Base-by-base conservation (phyloP, 139 green algal genomes). In the Coelastrella sp. region DNA sequence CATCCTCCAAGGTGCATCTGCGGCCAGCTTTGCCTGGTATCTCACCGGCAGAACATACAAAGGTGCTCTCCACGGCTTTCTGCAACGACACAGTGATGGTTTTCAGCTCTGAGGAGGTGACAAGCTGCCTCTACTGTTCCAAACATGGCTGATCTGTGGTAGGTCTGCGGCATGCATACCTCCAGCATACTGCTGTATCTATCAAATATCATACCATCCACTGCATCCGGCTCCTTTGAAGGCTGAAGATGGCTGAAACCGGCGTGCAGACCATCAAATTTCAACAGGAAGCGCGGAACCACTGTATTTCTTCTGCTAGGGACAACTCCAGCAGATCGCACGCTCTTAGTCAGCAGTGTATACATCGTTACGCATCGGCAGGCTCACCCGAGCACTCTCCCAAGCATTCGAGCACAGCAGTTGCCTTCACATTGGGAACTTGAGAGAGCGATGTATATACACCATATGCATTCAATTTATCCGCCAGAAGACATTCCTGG, bases 1-100 rank as follows among this genome's bases (percentile, higher is more conserved):
- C 88, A 27, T 91, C 88, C 27, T 84, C 78, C 59, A 91, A 25
- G 4, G 58, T 82, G 78, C 56, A 81, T 22, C 78, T 75, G 7
- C 80, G 88, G 61, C 68, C 88, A 56, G 63, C 68, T 15, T 25
- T 75, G 49, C 66, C 79, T 74, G 12, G 56, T 12, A 84, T 8
- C 8, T 87, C 56, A 7, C 63, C 87, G 12, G 19, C 7, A 20
- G 78, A 78, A 8, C 78, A 82, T 17, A 81, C 35, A 68, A 88
- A 82, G 60, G 78, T 91, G 66, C 15, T 27, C 15, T 58, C 24
- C 58, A 58, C 61, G 20, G 76, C 87, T 60, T 60, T n/a, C 87
- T 90, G 61, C 76, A 58, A 24, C 74, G 17, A 24, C 9, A 58
- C 1, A 57, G 35, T 49, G 35, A 49, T 49, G 35, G 35, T 49